Evolutionary conservation across 345 rosid genomes (phyloP).

Genomic region (Crucihimalaya himalaica): DNA sequence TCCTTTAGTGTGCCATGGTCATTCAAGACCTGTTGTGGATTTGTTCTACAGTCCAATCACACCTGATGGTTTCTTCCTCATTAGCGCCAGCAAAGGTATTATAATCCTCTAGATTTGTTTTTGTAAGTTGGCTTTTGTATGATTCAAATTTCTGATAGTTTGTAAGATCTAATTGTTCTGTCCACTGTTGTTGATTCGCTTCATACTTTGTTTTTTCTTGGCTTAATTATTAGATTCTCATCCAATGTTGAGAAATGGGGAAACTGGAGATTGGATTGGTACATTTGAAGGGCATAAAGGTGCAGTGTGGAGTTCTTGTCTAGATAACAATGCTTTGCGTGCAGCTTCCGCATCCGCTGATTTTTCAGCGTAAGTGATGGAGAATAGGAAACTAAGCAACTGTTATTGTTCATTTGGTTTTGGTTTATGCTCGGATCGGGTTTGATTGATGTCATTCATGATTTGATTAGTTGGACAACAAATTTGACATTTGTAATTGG

Average conservation of each 20-base stretch:
- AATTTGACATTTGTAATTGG: neutral
- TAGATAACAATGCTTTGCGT: constrained; percentile 76
- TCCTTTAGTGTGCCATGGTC: constrained; percentile 78
- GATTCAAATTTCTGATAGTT: neutral
- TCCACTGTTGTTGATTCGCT: neutral
- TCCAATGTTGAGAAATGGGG: constrained; percentile 97
- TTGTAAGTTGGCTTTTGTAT: neutral
- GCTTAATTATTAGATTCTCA: constrained; percentile 56
- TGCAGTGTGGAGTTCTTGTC: constrained; percentile 91
- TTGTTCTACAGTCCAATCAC: constrained; percentile 70
- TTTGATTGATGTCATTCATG: neutral
- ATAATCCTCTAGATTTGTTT: neutral
- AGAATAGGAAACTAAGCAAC: neutral
- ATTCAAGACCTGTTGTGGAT: constrained; percentile 78
- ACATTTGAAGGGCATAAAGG: constrained; percentile 98
- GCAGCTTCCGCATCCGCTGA: constrained; percentile 98
- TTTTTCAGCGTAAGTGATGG: constrained; percentile 65
- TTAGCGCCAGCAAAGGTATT: constrained; percentile 75
- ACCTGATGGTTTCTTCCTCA: constrained; percentile 80
- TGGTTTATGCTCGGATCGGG: neutral
- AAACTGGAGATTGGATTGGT: constrained; percentile 98
- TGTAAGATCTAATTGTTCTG: neutral
- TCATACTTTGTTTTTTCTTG: constrained; percentile 40
- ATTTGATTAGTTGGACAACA: constrained; percentile 2
- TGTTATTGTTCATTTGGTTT: neutral